Base-by-base conservation (phyloP, 2,329 filamentous ascomycete genomes). In the Aspergillus proliferans region DNA sequence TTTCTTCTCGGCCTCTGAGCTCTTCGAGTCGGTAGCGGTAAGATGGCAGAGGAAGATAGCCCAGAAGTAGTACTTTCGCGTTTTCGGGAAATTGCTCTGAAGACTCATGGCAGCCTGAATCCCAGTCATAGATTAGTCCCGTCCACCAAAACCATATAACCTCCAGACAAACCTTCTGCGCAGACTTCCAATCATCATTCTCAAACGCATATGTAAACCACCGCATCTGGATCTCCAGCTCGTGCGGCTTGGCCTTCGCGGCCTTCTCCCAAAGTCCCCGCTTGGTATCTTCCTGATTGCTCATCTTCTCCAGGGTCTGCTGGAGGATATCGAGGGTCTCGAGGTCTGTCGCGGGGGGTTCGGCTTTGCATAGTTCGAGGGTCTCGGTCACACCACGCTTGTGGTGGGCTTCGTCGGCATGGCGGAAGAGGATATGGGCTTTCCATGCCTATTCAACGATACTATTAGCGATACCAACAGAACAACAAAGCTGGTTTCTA, bases 41-140 rank as follows among this genome's bases (percentile, higher is more conserved):
- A 76, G 59, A 49, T 74, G 66, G 51, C 69, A 73, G 54, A 73
- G 65, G 49, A 77, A 68, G 24, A 76, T 74, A 22, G 73, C 73
- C 71, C 73, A 76, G 53, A 76, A 73, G 51, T 75, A 71, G 55
- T 75, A 76, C 43, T 74, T 68, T 42, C 74, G 66, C 21, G 70
- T 66, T 51, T 71, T 71, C 1, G 74, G 71, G 49, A 76, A 77
- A 48, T 75, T 74, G 54, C 69, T 76, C 53, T 74, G 71, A 39
- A 76, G 69, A 50, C 68, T 71, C 73, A 76, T 76, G 42, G 73
- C 70, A 50, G 74, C 74, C 73, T 76, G 54, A 39, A 22, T 6
- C 2, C 34, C 34, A 36, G 7, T 14, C 8, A 36, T 7, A 18
- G 6, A 36, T 18, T 6, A n/a, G 15, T 8, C 14, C 15, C 15